Conservation (phyloP, 1,139 yeast species). For the Schwanniomyces etchellsii region DNA sequence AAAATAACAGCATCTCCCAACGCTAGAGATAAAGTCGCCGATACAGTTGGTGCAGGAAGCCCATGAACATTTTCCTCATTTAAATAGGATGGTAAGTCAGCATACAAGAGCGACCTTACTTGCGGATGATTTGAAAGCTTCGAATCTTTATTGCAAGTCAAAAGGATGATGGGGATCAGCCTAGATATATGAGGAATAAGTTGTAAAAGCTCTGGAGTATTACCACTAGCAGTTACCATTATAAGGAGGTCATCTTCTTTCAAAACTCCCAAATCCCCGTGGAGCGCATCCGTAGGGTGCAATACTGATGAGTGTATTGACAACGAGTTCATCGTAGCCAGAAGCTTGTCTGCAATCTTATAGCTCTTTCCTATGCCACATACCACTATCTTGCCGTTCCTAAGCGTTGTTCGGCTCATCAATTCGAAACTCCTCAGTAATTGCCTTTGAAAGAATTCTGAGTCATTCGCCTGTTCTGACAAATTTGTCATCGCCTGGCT, state of each 20-base stretch:
- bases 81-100: conserved; percentile 53
- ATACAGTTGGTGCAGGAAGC: conserved; percentile 81
- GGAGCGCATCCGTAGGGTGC: conserved; percentile 86
- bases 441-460: conserved; percentile 43
- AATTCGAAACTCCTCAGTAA: conserved; percentile 45
- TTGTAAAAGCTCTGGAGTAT: conserved; percentile 67
- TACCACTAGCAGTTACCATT: conserved; percentile 76
- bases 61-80: conserved; percentile 71
- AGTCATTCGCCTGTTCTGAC: conserved; percentile 10
- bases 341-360: conserved; percentile 72
- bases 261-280: conserved; percentile 80
- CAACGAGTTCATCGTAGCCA: conserved; percentile 77
- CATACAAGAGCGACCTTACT: conserved; percentile 50
- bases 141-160: conserved; percentile 56
- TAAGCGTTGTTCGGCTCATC: conserved; percentile 41
- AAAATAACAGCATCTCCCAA: conserved; percentile 76
- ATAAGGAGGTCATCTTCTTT: conserved; percentile 58
- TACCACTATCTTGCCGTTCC: conserved; percentile 64
- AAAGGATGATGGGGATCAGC: conserved; percentile 50
- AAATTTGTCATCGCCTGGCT: conserved; percentile 29
- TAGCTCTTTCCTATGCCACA: conserved; percentile 83
- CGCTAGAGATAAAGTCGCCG: conserved; percentile 71
- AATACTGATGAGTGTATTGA: conserved; percentile 62
- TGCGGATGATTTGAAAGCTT: conserved; percentile 39
- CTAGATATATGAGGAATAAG: conserved; percentile 55